A percentile compares a stretch with the other conserved stretches of the same genome.
These are phyloP conservation scores for Solanum sitiens DNA, from an alignment of 257 asterid genomes.

Conservation along the genomic window DNA sequence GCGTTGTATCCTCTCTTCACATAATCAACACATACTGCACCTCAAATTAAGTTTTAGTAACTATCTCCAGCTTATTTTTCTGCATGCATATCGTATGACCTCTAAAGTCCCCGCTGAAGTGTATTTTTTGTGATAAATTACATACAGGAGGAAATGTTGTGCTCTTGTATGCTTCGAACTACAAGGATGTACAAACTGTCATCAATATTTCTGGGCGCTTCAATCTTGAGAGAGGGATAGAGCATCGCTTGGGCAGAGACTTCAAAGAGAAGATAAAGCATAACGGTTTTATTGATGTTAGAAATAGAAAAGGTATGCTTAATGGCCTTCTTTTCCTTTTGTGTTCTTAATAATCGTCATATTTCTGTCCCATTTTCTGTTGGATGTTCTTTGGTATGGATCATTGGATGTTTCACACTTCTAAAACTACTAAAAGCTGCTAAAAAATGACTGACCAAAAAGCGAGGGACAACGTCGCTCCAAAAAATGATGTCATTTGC, in stretches of 20 bases:
- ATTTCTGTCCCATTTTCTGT: not conserved
- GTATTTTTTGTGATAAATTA: not conserved
- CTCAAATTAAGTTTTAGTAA: not conserved
- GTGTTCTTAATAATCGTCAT: not conserved
- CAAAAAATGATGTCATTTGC: not conserved
- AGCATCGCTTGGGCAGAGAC: conserved; percentile 78
- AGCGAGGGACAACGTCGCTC: not conserved
- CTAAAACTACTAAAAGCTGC: not conserved
- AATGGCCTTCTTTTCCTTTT: not conserved
- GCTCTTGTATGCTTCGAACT: conserved; percentile 69
- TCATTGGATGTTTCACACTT: not conserved
- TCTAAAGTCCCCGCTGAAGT: not conserved
- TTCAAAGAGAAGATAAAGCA: conserved; percentile 42
- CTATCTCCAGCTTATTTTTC: not conserved
- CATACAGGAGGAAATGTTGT: conserved; percentile 90
- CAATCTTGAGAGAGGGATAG: conserved; percentile 65
- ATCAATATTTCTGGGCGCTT: conserved; percentile 82
- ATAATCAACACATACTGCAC: not conserved
- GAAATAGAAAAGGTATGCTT: conserved; percentile 46
- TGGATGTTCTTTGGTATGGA: not conserved
- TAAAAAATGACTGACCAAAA: too few species aligned
- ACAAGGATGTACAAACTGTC: conserved; percentile 30
- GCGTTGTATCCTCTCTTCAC: not conserved
- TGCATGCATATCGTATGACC: not conserved
- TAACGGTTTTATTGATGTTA: conserved; percentile 61